These are phyloP conservation scores for Phytophthora sojae DNA, from an alignment of 352 stramenopile genomes.

Conservation along the genomic window DNA sequence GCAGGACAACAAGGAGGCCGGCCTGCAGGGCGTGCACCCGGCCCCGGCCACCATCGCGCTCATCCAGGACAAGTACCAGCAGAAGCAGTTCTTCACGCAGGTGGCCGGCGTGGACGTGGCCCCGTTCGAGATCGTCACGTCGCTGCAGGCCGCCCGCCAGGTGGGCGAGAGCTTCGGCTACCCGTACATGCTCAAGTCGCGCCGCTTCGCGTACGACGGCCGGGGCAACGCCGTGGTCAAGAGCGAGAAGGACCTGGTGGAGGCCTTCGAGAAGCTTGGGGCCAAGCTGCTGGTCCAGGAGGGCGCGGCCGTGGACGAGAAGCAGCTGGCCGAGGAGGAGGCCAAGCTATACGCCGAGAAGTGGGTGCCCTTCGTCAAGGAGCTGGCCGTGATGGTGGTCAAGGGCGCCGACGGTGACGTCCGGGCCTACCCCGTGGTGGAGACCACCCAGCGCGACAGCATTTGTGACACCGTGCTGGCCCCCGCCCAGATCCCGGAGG, in stretches of 20 bases:
- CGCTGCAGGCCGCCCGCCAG: conserved; percentile 45
- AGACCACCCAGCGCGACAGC: conserved; percentile 97
- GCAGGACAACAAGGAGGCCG: conserved; percentile 64
- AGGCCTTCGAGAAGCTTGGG: conserved; percentile 88
- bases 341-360: conserved; percentile 94
- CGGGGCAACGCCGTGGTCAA: conserved; percentile 96
- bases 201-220: conserved; percentile 96
- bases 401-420: conserved; percentile 73
- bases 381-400: conserved; percentile 98
- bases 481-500: conserved; percentile 76
- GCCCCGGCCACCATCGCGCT: conserved; percentile 92
- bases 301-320: conserved; percentile 30
- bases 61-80: conserved; percentile 98
- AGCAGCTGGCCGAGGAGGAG: conserved; percentile 27
- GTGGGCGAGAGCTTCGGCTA: conserved; percentile 86
- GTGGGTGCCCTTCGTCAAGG: conserved; percentile 97
- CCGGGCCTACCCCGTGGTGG: conserved; percentile 96
- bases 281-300: conserved; percentile 30
- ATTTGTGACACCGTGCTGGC: conserved; percentile 97
- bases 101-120: conserved; percentile 62
- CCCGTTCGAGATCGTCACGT: conserved; percentile 64
- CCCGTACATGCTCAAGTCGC: conserved; percentile 98
- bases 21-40: conserved; percentile 74
- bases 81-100: conserved; percentile 92
- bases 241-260: conserved; percentile 73